Conservation (phyloP, 1,284 basidiomycete species). For the Rhodotorula sp. region DNA sequence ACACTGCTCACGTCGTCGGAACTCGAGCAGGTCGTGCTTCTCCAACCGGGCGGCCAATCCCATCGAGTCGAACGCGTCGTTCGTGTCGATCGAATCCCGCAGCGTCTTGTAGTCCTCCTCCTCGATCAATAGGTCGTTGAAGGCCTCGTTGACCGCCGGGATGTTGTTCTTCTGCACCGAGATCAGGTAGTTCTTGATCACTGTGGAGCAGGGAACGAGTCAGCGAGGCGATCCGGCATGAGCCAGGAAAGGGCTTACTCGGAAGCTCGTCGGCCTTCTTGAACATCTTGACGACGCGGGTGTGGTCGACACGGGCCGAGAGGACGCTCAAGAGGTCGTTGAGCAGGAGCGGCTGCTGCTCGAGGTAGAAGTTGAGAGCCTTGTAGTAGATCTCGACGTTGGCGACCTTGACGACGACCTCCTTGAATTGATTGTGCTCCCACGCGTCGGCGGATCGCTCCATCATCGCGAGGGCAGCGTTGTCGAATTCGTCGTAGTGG, state of each 20-base stretch:
- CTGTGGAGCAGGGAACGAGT: constrained; percentile 37
- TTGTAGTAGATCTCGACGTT: constrained; percentile 97
- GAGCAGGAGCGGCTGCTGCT: constrained; percentile 87
- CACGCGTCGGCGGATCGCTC: constrained; percentile 94
- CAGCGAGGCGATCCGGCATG: not conserved
- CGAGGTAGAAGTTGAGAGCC: constrained; percentile 79
- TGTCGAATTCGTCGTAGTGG: constrained; percentile 86
- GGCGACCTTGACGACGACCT: constrained; percentile 87
- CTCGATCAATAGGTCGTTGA: constrained; percentile 94
- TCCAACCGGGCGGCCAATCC: constrained; percentile 81
- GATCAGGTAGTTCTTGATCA: constrained; percentile 93
- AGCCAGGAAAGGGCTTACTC: not conserved
- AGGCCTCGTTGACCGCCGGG: constrained; percentile 94
- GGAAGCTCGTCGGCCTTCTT: constrained; percentile 83
- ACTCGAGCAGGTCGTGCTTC: constrained; percentile 89
- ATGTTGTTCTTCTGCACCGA: constrained; percentile 96
- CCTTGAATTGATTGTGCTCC: constrained; percentile 99
- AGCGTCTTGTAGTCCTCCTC: constrained; percentile 98
- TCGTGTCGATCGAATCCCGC: constrained; percentile 92
- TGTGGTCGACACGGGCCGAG: constrained; percentile 89
- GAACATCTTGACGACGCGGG: constrained; percentile 93
- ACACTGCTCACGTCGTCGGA: constrained; percentile 61
- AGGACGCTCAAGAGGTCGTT: constrained; percentile 91
- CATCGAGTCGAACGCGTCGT: constrained; percentile 96
- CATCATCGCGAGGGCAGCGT: constrained; percentile 96